phyloP scores from a whole-genome alignment of 2,329 filamentous ascomycete species.

The Fusarium sp. region DNA sequence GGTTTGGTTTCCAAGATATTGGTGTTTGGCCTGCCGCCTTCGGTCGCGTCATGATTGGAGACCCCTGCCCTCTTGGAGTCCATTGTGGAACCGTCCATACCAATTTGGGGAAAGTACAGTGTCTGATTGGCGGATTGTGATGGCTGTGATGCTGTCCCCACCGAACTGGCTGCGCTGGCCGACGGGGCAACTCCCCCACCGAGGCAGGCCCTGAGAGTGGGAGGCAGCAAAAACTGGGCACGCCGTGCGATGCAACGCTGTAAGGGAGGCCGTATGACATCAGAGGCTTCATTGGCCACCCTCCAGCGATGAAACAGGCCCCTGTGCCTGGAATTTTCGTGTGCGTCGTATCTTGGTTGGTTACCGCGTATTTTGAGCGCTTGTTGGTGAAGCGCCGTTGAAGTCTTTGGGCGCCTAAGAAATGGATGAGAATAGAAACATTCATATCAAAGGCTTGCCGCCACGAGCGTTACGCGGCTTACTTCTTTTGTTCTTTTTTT shows the following conservation, averaged over 20 bases:
- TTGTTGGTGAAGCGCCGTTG: background rate
- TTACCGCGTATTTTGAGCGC: slow-evolving; percentile 3
- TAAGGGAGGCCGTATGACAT: slow-evolving; percentile 46
- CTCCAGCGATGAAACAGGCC: slow-evolving; percentile 33
- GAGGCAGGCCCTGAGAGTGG: background rate
- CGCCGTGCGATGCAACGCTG: slow-evolving; percentile 1
- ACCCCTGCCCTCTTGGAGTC: slow-evolving; percentile 18
- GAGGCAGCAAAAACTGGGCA: slow-evolving; percentile 26
- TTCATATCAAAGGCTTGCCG: background rate
- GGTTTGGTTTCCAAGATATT: slow-evolving; percentile 38
- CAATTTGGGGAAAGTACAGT: background rate
- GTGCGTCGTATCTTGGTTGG: slow-evolving; percentile 28
- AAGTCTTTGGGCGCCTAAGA: background rate
- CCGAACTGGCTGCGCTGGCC: slow-evolving; percentile 2
- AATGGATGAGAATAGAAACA: slow-evolving; percentile 10
- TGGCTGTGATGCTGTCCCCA: background rate
- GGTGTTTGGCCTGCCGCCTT: slow-evolving; percentile 23
- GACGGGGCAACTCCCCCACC: slow-evolving; percentile 2
- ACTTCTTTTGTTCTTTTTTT: background rate
- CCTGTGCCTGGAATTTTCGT: slow-evolving; percentile 30
- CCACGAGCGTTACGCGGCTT: background rate
- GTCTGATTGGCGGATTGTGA: slow-evolving; percentile 1
- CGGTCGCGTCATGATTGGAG: slow-evolving; percentile 36
- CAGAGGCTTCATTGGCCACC: slow-evolving; percentile 50
- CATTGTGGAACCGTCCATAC: slow-evolving; percentile 1